Conservation (phyloP, 1,284 basidiomycete genomes). For the Athelia sp. region DNA sequence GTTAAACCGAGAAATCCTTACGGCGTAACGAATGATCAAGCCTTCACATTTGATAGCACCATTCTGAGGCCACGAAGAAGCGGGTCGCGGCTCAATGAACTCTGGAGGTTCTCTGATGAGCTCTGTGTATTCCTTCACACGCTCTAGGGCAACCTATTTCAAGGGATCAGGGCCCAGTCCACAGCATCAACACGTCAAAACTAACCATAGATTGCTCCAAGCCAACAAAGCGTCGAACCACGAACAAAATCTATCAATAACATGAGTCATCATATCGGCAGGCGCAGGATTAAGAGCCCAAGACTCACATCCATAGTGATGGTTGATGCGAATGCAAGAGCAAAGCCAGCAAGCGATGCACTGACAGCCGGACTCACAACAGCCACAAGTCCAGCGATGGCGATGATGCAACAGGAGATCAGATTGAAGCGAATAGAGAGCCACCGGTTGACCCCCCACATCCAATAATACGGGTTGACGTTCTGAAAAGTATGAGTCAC, state of each 20-base stretch:
- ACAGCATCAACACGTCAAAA: background rate
- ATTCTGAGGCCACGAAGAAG: slow-evolving; percentile 73
- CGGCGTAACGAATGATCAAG: slow-evolving; percentile 84
- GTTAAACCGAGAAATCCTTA: too few relatives aligned
- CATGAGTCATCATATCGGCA: background rate
- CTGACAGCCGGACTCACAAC: slow-evolving; percentile 67
- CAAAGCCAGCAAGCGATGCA: slow-evolving; percentile 81
- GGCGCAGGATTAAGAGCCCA: too few relatives aligned
- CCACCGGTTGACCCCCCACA: slow-evolving; percentile 86
- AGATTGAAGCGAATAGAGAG: slow-evolving; percentile 80
- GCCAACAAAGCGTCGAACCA: slow-evolving; percentile 71
- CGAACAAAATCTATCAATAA: slow-evolving; percentile 4
- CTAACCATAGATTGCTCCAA: slow-evolving; percentile 88
- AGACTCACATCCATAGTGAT: slow-evolving; percentile 71
- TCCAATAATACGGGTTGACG: slow-evolving; percentile 80
- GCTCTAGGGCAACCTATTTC: slow-evolving; percentile 80
- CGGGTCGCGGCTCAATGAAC: slow-evolving; percentile 81
- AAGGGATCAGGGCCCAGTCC: background rate
- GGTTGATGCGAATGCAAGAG: slow-evolving; percentile 76
- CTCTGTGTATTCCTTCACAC: slow-evolving; percentile 88
- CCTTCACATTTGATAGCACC: slow-evolving; percentile 79
- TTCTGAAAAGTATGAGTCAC: slow-evolving; percentile 41
- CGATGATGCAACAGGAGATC: slow-evolving; percentile 69
- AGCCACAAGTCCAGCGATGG: slow-evolving; percentile 64
- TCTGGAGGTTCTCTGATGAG: slow-evolving; percentile 74